phyloP scores from a whole-genome alignment of 208 protist species.

The Balamuthia mandrillaris region DNA sequence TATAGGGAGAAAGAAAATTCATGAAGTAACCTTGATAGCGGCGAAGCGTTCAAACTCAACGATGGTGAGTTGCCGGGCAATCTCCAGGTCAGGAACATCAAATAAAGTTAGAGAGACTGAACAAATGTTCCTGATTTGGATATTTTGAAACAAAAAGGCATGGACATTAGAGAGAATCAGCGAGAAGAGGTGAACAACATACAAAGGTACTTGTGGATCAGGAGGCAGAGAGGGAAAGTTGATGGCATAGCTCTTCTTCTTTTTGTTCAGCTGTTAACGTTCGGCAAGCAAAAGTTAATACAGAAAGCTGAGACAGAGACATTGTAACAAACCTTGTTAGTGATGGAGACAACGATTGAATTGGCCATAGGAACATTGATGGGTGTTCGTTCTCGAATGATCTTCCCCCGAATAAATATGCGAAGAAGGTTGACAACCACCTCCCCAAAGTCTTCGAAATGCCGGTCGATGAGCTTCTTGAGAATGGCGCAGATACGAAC shows the following conservation, averaged over 20 bases:
- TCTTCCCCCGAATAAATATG: neutral
- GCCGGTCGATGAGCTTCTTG: constrained; percentile 2
- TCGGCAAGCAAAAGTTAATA: too few species aligned
- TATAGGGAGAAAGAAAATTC: too few species aligned
- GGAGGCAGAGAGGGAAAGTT: neutral
- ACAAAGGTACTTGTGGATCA: constrained; percentile 1
- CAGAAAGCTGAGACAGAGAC: neutral
- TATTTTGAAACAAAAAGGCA: too few species aligned
- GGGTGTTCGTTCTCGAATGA: neutral
- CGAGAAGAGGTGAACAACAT: too few species aligned
- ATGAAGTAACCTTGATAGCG: neutral
- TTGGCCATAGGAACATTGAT: neutral
- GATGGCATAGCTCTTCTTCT: neutral
- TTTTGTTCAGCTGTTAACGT: too few species aligned
- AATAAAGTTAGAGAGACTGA: neutral
- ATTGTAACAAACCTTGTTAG: neutral
- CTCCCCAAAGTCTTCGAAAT: neutral
- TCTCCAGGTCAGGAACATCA: neutral
- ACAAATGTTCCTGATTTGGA: neutral
- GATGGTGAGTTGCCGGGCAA: constrained; percentile 11
- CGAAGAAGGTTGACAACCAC: neutral
- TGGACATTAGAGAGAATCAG: too few species aligned
- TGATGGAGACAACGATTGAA: neutral
- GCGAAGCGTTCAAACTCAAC: constrained; percentile 18
- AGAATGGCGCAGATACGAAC: constrained; percentile 13